Evolutionary conservation across 345 rosid species (phyloP).

Genomic region (Salix purpurea): DNA sequence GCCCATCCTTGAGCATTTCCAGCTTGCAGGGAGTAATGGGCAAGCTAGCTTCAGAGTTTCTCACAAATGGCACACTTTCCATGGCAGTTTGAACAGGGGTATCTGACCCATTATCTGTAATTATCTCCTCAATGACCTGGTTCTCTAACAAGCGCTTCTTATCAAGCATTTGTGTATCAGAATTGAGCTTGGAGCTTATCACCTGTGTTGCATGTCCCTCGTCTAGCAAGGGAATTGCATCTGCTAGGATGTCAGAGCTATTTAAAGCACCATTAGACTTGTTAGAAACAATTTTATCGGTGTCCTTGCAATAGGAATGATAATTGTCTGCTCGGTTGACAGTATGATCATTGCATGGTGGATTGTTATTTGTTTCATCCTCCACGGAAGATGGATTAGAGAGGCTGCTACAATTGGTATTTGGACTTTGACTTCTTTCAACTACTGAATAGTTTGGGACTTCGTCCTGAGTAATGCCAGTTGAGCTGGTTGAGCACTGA

Average conservation of each 20-base stretch:
- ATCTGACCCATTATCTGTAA: slow-evolving; percentile 39
- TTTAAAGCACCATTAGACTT: slow-evolving; percentile 24
- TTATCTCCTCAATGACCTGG: slow-evolving; percentile 35
- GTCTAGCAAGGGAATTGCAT: slow-evolving; percentile 33
- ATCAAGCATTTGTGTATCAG: slow-evolving; percentile 33
- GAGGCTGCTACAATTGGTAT: slow-evolving; percentile 85
- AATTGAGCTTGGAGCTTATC: slow-evolving; percentile 25
- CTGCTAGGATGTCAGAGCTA: slow-evolving; percentile 25
- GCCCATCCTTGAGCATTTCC: slow-evolving; percentile 50
- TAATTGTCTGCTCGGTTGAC: slow-evolving; percentile 46
- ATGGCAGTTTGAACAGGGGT: slow-evolving; percentile 34
- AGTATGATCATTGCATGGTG: slow-evolving; percentile 35
- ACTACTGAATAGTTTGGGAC: slow-evolving; percentile 35
- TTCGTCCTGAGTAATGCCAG: slow-evolving; percentile 34
- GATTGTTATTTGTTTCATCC: slow-evolving; percentile 69
- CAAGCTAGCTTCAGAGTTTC: slow-evolving; percentile 48
- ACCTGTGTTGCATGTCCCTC: slow-evolving; percentile 23
- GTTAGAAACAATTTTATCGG: slow-evolving; percentile 36
- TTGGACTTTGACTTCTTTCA: slow-evolving; percentile 90
- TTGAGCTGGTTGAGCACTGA: slow-evolving; percentile 39
- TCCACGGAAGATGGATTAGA: slow-evolving; percentile 80
- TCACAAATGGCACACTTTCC: slow-evolving; percentile 41
- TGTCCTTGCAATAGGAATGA: slow-evolving; percentile 31
- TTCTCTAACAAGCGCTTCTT: slow-evolving; percentile 29
- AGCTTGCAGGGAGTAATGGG: slow-evolving; percentile 76